phyloP scores from a whole-genome alignment of 2,329 filamentous ascomycete species.

The Phyllosticta citrichinensis region DNA sequence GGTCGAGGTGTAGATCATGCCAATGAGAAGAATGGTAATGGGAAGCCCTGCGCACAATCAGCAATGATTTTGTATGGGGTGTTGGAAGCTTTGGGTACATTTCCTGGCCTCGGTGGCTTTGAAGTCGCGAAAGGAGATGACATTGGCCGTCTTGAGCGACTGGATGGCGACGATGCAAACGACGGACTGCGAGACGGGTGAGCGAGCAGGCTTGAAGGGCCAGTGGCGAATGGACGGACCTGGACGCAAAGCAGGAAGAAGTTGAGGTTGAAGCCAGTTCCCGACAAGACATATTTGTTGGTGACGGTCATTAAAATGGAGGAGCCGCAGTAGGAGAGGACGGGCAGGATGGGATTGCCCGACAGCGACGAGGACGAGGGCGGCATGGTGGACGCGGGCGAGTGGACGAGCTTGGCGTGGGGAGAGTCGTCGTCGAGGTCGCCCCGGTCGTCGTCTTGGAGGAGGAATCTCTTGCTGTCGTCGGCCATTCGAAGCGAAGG shows the following conservation, averaged over 20 bases:
- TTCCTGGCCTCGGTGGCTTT: slow-evolving; percentile 82
- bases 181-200: slow-evolving; percentile 52
- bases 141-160: slow-evolving; percentile 64
- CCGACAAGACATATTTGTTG: slow-evolving; percentile 97
- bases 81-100: slow-evolving; percentile 49
- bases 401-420: slow-evolving; percentile 42
- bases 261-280: slow-evolving; percentile 85
- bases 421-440: slow-evolving; percentile 56
- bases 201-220: slow-evolving; percentile 10
- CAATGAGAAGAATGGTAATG: slow-evolving; percentile 87
- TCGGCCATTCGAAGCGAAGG: slow-evolving; percentile 55
- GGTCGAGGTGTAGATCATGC: slow-evolving; percentile 97
- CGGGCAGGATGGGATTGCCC: slow-evolving; percentile 70
- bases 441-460: slow-evolving; percentile 42
- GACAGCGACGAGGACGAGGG: slow-evolving; percentile 39
- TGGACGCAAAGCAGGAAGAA: slow-evolving; percentile 90
- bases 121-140: slow-evolving; percentile 79
- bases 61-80: neutral
- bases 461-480: slow-evolving; percentile 66
- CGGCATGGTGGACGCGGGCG: slow-evolving; percentile 39
- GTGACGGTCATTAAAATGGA: slow-evolving; percentile 99
- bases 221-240: slow-evolving; percentile 44
- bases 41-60: slow-evolving; percentile 66
- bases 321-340: slow-evolving; percentile 82
- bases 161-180: slow-evolving; percentile 83